phyloP scores from a whole-genome alignment of 345 rosid genomes.

The Rhodamnia rubescens region DNA sequence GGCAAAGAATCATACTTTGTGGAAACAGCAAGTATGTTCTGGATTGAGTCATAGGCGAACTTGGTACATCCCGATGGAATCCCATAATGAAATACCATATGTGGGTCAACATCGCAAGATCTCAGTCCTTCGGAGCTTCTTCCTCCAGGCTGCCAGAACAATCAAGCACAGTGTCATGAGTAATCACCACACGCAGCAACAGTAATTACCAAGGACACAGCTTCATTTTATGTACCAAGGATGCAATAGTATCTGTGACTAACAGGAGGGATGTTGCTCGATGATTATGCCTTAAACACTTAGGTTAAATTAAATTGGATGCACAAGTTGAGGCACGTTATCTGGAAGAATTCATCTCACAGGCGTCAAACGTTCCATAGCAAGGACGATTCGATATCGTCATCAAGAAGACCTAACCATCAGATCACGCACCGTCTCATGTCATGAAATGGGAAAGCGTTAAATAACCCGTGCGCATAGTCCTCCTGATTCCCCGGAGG shows the following conservation, averaged over 20 bases:
- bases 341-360: neutral
- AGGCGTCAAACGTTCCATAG: neutral
- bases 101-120: slow-evolving; percentile 73
- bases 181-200: neutral
- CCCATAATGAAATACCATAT: slow-evolving; percentile 66
- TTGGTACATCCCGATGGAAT: slow-evolving; percentile 58
- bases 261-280: neutral
- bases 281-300: neutral
- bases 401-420: neutral
- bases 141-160: slow-evolving; percentile 51
- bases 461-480: neutral
- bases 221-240: neutral
- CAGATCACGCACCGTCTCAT: neutral
- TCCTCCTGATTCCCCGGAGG: neutral
- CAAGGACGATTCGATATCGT: neutral
- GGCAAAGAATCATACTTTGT: slow-evolving; percentile 37
- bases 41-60: slow-evolving; percentile 61
- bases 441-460: neutral
- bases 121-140: slow-evolving; percentile 37
- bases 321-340: neutral
- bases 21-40: slow-evolving; percentile 63
- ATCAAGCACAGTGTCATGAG: neutral
- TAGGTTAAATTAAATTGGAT: neutral
- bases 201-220: neutral
- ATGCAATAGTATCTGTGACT: neutral